These are phyloP conservation scores for Extremus antarcticus DNA, from an alignment of 495 filamentous ascomycete genomes.

Conservation along the genomic window DNA sequence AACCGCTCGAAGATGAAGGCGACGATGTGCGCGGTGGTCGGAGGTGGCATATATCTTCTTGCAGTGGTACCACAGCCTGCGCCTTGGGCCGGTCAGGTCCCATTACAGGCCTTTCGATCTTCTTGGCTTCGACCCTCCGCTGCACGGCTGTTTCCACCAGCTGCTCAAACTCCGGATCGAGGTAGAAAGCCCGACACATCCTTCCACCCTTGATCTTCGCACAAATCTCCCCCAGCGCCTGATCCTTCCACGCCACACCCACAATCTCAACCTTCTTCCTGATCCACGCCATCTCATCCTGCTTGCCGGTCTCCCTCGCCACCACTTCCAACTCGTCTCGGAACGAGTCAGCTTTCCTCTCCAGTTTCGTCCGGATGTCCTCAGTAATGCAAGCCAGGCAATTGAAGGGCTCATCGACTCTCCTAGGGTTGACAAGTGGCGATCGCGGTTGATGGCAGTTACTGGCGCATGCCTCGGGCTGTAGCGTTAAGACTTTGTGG, in stretches of 20 bases:
- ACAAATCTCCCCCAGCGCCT: background rate
- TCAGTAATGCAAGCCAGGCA: slow-evolving; percentile 1
- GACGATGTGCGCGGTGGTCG: background rate
- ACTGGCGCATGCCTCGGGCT: background rate
- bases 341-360: background rate
- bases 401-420: background rate
- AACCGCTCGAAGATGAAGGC: background rate
- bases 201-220: background rate
- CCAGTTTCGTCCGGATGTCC: background rate
- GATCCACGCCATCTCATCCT: background rate
- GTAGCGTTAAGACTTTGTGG: background rate
- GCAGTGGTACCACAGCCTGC: too few relatives aligned
- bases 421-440: background rate
- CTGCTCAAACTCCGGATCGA: background rate
- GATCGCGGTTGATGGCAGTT: background rate
- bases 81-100: too few relatives aligned
- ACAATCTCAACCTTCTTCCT: background rate
- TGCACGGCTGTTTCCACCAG: background rate
- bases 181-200: background rate
- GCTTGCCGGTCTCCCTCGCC: background rate
- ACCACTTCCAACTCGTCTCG: background rate
- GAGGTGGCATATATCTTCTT: background rate
- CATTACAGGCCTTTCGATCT: background rate
- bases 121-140: background rate
- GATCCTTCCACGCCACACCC: background rate